Conservation (phyloP, 257 asterid species). For the Solanum dulcamara region DNA sequence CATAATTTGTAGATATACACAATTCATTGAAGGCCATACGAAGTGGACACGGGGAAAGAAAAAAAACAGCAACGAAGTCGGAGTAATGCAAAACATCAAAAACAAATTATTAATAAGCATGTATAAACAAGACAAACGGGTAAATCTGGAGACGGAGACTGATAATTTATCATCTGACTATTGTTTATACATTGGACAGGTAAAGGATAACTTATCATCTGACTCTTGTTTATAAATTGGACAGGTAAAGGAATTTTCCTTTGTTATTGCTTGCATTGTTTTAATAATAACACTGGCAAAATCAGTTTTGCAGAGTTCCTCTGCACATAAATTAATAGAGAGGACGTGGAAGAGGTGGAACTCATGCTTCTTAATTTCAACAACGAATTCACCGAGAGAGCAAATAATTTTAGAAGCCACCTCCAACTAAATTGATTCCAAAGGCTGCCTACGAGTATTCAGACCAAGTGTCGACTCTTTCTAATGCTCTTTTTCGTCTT, state of each 20-base stretch:
- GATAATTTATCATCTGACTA: neutral
- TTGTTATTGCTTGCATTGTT: neutral
- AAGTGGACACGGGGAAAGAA: neutral
- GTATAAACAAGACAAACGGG: neutral
- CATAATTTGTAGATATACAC: conserved; percentile 7
- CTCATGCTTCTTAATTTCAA: neutral
- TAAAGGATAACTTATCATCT: neutral
- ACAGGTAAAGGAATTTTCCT: neutral
- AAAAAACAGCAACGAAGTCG: neutral
- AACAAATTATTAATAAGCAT: neutral
- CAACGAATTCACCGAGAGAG: neutral
- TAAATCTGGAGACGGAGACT: neutral
- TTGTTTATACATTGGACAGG: neutral
- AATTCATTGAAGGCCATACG: neutral
- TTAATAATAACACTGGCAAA: neutral
- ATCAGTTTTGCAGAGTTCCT: neutral
- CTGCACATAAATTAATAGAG: neutral
- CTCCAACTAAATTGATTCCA: neutral
- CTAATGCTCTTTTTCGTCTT: neutral
- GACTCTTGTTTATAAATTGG: neutral
- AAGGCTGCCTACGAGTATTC: neutral
- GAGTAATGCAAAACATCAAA: neutral
- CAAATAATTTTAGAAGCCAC: neutral
- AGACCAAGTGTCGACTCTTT: neutral
- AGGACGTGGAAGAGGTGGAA: neutral